A percentile compares a stretch with the other conserved stretches of the same genome.
These are phyloP conservation scores for Septoria linicola DNA, from an alignment of 2,329 filamentous ascomycete genomes.

Conservation along the genomic window DNA sequence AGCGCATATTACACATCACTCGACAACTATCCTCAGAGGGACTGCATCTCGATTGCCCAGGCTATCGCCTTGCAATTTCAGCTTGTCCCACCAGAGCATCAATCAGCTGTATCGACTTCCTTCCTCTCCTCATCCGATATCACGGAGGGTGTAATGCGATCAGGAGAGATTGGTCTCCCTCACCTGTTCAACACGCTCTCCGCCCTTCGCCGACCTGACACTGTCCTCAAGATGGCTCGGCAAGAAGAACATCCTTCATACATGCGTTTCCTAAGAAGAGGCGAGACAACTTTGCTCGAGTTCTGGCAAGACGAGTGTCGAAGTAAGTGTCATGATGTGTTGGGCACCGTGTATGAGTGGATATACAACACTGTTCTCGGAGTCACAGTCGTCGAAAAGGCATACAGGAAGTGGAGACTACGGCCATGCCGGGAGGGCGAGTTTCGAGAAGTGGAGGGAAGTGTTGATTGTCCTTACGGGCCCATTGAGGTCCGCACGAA, in stretches of 20 bases:
- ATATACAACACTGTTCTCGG: conserved; percentile 47
- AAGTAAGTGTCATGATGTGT: conserved; percentile 50
- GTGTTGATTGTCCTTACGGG: conserved; percentile 44
- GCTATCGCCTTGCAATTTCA: conserved; percentile 15
- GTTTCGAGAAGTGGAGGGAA: conserved; percentile 43
- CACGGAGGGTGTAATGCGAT: conserved; percentile 38
- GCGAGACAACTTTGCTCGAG: conserved; percentile 47
- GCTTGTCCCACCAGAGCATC: conserved; percentile 8
- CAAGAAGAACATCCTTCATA: conserved; percentile 52
- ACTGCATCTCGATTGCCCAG: conserved; percentile 24
- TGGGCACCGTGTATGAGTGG: conserved; percentile 52
- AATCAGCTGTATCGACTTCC: conserved; percentile 2
- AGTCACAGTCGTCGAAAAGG: conserved; percentile 40
- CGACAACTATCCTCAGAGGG: conserved; percentile 36
- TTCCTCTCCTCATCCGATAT: conserved; percentile 15
- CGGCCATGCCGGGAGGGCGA: conserved; percentile 44
- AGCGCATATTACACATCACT: conserved; percentile 44
- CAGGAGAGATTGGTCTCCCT: conserved; percentile 46
- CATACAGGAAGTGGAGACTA: conserved; percentile 44
- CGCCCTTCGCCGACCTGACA: conserved; percentile 43
- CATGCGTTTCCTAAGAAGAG: conserved; percentile 49
- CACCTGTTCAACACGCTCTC: conserved; percentile 46
- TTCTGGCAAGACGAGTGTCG: conserved; percentile 49
- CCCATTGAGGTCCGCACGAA: conserved; percentile 33
- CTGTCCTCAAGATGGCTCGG: conserved; percentile 47